Conservation (phyloP, 768 basidiomycete species). For the Tulasnella sp. region DNA sequence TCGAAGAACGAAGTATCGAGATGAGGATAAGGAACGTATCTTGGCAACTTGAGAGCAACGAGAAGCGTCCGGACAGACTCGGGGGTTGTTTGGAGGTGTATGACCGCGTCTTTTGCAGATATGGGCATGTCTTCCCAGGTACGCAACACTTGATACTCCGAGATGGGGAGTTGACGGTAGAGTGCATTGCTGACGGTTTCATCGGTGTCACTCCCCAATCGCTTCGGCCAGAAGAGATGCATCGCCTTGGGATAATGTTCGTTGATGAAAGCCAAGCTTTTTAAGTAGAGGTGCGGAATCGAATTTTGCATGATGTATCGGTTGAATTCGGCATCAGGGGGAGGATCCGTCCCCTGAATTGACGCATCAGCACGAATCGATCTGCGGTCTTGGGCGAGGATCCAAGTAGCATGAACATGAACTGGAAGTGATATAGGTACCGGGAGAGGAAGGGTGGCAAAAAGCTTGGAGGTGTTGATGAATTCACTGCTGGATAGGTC, state of each 20-base stretch:
- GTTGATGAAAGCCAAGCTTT: conserved; percentile 48
- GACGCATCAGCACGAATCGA: conserved; percentile 29
- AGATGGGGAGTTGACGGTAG: conserved; percentile 48
- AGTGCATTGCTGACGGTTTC: conserved; percentile 45
- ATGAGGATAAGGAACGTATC: not conserved
- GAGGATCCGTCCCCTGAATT: not conserved
- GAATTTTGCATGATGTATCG: conserved; percentile 19
- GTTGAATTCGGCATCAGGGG: conserved; percentile 23
- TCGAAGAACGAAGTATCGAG: conserved; percentile 5
- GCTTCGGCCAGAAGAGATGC: conserved; percentile 46
- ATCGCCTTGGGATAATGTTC: conserved; percentile 38
- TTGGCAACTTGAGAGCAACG: not conserved
- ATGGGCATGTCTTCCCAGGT: not conserved
- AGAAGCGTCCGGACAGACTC: not conserved
- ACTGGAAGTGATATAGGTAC: conserved; percentile 50
- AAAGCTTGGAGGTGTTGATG: conserved; percentile 41
- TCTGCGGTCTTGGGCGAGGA: conserved; percentile 53
- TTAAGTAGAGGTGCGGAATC: conserved; percentile 12
- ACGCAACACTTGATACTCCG: conserved; percentile 37
- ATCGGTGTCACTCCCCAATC: conserved; percentile 51
- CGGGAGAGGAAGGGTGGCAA: conserved; percentile 53
- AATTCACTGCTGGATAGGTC: not conserved
- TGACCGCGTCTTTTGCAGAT: not conserved
- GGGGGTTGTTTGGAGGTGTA: not conserved
- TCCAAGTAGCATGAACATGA: conserved; percentile 54